Conservation (phyloP, 2,329 filamentous ascomycete species). For the Fusarium caatingaense region DNA sequence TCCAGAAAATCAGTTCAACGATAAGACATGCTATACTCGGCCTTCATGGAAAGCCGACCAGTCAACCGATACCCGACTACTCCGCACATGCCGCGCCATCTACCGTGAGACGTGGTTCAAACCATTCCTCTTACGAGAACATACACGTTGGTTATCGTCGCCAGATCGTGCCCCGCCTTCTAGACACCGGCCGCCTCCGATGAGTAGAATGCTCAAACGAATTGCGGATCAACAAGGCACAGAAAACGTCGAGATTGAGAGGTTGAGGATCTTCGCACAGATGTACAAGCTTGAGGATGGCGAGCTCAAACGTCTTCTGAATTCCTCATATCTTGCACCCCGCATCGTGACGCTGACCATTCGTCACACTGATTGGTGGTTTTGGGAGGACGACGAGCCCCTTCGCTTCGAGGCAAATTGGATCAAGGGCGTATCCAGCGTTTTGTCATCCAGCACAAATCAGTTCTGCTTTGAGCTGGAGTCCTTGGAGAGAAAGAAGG, state of each 20-base stretch:
- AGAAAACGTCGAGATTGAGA: constrained; percentile 44
- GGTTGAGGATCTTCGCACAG: constrained; percentile 57
- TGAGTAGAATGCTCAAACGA: constrained; percentile 21
- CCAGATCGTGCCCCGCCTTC: constrained; percentile 47
- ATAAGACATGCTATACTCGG: constrained; percentile 53
- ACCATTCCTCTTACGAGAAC: constrained; percentile 54
- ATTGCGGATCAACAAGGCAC: constrained; percentile 40
- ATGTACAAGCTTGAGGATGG: constrained; percentile 54
- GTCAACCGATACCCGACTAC: constrained; percentile 52
- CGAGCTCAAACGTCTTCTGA: constrained; percentile 43
- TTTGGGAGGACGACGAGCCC: constrained; percentile 33
- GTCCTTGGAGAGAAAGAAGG: constrained; percentile 58
- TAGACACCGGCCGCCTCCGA: not conserved
- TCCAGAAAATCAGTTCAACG: constrained; percentile 42
- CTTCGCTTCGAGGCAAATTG: constrained; percentile 53
- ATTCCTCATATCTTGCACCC: constrained; percentile 48
- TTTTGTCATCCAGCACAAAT: constrained; percentile 50
- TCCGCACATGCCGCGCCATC: constrained; percentile 56
- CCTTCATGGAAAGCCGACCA: constrained; percentile 55
- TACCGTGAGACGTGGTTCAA: constrained; percentile 58
- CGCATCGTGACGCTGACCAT: constrained; percentile 57
- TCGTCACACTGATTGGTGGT: constrained; percentile 57
- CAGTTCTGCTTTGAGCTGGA: constrained; percentile 61
- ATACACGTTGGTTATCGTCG: constrained; percentile 53
- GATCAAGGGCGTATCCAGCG: constrained; percentile 45